These are phyloP conservation scores for Basidiobolus meristosporus DNA, from an alignment of 371 early-diverging fungal species.

Conservation along the genomic window DNA sequence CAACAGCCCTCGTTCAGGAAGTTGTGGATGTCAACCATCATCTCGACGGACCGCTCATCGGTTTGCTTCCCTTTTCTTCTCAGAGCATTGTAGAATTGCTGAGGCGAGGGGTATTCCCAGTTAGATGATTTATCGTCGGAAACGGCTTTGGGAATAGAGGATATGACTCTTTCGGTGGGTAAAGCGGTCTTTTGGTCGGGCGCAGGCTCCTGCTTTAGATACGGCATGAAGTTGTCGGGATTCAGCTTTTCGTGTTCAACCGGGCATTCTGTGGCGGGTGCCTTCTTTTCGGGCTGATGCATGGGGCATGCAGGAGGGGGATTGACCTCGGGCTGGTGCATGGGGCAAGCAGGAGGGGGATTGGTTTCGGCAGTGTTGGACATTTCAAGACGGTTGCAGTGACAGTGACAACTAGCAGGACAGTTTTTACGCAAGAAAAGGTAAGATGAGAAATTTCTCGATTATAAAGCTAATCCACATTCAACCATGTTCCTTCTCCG, in stretches of 20 bases:
- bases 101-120: slow-evolving; percentile 93
- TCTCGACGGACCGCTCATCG: slow-evolving; percentile 40
- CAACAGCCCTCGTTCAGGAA: slow-evolving; percentile 86
- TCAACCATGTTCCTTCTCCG: no score
- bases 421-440: no score
- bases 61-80: slow-evolving; percentile 74
- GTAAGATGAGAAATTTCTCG: no score
- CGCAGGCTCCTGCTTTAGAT: slow-evolving; percentile 33
- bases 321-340: no score
- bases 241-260: slow-evolving; percentile 22
- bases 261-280: slow-evolving; percentile 1
- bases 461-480: no score
- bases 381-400: no score
- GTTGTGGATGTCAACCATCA: slow-evolving; percentile 74
- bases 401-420: no score
- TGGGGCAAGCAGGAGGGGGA: no score
- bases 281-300: background rate
- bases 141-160: slow-evolving; percentile 44
- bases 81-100: slow-evolving; percentile 88
- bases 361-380: no score
- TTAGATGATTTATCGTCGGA: slow-evolving; percentile 9
- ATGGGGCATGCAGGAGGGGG: no score
- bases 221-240: slow-evolving; percentile 58
- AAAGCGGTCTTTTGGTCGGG: slow-evolving; percentile 29
- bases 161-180: slow-evolving; percentile 34